phyloP scores from a whole-genome alignment of 2,329 filamentous ascomycete genomes.

The Fusarium torulosum region DNA sequence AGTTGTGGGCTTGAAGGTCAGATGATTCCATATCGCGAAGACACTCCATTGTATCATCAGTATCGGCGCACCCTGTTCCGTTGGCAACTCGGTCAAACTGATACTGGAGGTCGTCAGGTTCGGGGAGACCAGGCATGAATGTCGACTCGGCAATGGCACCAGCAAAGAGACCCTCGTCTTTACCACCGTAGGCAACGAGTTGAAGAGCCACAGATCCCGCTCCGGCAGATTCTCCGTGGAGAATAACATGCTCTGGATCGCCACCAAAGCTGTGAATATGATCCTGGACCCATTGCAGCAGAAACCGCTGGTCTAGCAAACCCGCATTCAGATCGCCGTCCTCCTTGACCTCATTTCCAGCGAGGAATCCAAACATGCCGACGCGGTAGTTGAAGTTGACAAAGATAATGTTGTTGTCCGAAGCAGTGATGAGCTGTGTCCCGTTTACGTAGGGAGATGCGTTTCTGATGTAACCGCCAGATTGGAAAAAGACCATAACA shows the following conservation, averaged over 20 bases:
- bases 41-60: conserved; percentile 55
- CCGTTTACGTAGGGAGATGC: conserved; percentile 67
- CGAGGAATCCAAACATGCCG: conserved; percentile 72
- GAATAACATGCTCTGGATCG: conserved; percentile 68
- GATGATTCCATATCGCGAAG: conserved; percentile 54
- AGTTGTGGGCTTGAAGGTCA: conserved; percentile 58
- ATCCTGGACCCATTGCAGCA: conserved; percentile 71
- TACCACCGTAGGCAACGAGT: conserved; percentile 61
- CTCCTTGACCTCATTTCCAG: conserved; percentile 65
- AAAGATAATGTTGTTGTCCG: conserved; percentile 62
- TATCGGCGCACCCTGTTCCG: conserved; percentile 54
- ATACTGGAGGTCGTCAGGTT: conserved; percentile 60
- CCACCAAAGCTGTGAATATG: conserved; percentile 72
- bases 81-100: conserved; percentile 58
- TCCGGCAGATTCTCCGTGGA: conserved; percentile 72
- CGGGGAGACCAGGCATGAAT: conserved; percentile 64
- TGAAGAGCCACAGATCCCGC: conserved; percentile 69
- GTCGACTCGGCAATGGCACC: conserved; percentile 62
- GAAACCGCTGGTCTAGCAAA: conserved; percentile 71
- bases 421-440: conserved; percentile 59
- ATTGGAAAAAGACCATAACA: conserved; percentile 58
- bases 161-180: conserved; percentile 60
- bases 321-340: conserved; percentile 73
- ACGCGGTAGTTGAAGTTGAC: conserved; percentile 75
- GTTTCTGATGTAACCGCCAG: conserved; percentile 62